Evolutionary conservation across 495 filamentous ascomycete species (phyloP).

Genomic region (Darksidea phi): DNA sequence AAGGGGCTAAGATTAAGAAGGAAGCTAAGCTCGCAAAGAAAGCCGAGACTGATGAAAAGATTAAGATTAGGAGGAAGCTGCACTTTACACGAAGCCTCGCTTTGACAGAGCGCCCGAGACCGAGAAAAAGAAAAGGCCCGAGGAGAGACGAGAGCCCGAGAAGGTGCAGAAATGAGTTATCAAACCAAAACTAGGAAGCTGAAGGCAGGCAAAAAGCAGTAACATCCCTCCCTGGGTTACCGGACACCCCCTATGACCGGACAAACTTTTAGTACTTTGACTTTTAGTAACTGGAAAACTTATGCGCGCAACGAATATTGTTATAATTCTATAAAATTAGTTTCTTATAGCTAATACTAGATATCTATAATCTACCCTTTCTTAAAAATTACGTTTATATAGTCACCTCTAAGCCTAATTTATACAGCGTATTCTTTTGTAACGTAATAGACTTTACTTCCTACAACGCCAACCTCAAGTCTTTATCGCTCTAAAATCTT

Average conservation of each 20-base stretch:
- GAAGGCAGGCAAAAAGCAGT: too few relatives aligned
- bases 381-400: conserved; percentile 29
- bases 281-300: conserved; percentile 9
- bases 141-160: too few relatives aligned
- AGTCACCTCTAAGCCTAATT: conserved; percentile 21
- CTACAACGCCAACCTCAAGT: conserved; percentile 19
- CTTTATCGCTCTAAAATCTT: conserved; percentile 7
- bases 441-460: conserved; percentile 15
- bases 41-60: too few relatives aligned
- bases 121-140: too few relatives aligned
- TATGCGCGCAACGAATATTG: conserved; percentile 15
- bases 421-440: conserved; percentile 24
- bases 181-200: too few relatives aligned
- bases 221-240: too few relatives aligned
- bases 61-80: too few relatives aligned
- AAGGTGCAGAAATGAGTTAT: too few relatives aligned
- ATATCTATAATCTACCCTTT: conserved; percentile 15
- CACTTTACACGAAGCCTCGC: too few relatives aligned
- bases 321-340: conserved; percentile 24
- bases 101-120: too few relatives aligned
- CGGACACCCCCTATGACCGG: conserved; percentile 3
- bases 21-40: too few relatives aligned
- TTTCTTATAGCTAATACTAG: conserved; percentile 28
- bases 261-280: conserved; percentile 14
- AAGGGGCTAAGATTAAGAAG: too few relatives aligned